These are phyloP conservation scores for Colletotrichum horii DNA, from an alignment of 2,329 filamentous ascomycete species.

Conservation along the genomic window DNA sequence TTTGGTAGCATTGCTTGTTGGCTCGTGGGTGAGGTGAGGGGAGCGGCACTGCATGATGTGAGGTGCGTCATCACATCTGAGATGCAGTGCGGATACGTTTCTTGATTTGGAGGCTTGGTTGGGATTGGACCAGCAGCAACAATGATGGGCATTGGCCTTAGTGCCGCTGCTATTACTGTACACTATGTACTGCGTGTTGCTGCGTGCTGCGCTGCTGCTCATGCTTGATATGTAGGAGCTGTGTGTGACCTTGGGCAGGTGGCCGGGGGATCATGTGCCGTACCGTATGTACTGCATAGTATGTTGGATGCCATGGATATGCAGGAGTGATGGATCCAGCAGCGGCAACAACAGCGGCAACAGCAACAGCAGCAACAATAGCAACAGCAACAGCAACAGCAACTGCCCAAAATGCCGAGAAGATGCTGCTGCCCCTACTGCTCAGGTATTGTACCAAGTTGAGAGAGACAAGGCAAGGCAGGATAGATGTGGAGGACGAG, in stretches of 20 bases:
- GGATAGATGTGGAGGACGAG: background rate
- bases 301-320: background rate
- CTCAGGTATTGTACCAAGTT: background rate
- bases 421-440: background rate
- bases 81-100: slow-evolving; percentile 6
- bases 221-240: background rate
- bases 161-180: background rate
- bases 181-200: background rate
- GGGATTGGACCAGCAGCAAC: background rate
- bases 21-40: background rate
- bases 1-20: background rate
- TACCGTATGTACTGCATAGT: no score
- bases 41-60: slow-evolving; percentile 5
- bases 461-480: background rate
- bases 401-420: background rate
- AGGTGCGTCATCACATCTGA: slow-evolving; percentile 17
- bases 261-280: background rate
- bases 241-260: background rate
- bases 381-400: no score
- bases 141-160: background rate
- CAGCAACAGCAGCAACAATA: background rate
- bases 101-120: background rate
- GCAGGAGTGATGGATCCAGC: background rate
- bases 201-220: background rate
- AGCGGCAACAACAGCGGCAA: background rate